Percentiles rank a stretch among this genome's conserved stretches.
phyloP scores from a whole-genome alignment of 768 basidiomycete species.

The Saitozyma sp. region DNA sequence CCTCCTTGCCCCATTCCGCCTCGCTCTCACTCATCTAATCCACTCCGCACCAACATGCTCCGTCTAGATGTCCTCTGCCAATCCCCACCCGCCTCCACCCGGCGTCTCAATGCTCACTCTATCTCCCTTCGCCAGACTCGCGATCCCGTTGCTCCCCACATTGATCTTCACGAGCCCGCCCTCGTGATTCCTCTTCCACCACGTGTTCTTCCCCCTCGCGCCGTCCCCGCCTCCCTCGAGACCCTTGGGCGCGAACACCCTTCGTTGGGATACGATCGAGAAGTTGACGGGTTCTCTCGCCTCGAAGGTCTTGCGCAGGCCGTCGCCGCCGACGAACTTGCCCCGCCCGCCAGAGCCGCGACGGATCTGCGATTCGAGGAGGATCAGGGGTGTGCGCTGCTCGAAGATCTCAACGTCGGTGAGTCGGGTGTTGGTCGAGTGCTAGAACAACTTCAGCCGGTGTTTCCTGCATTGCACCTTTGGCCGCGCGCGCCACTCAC shows the following conservation, averaged over 20 bases:
- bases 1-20: too few species aligned
- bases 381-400: conserved; percentile 33
- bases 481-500: background rate
- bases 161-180: too few species aligned
- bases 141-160: conserved; percentile 36
- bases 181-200: conserved; percentile 14
- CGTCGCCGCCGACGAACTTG: conserved; percentile 22
- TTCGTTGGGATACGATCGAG: conserved; percentile 23
- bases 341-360: conserved; percentile 23
- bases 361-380: conserved; percentile 34
- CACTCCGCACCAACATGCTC: too few species aligned
- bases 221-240: conserved; percentile 24
- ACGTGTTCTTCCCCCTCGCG: conserved; percentile 16
- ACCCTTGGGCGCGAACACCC: conserved; percentile 23
- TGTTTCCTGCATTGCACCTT: background rate
- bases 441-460: conserved; percentile 10
- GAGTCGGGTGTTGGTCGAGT: conserved; percentile 24
- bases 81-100: conserved; percentile 41
- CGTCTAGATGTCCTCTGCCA: too few species aligned
- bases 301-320: conserved; percentile 12
- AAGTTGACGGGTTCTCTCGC: conserved; percentile 14
- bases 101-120: conserved; percentile 34
- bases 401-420: conserved; percentile 34
- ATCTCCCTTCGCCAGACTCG: conserved; percentile 26
- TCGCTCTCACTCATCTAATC: too few species aligned